Percentiles rank a stretch among this genome's conserved stretches.
Evolutionary conservation across 2,329 filamentous ascomycete genomes (phyloP).

Genomic region (Trichoderma koningiopsis): DNA sequence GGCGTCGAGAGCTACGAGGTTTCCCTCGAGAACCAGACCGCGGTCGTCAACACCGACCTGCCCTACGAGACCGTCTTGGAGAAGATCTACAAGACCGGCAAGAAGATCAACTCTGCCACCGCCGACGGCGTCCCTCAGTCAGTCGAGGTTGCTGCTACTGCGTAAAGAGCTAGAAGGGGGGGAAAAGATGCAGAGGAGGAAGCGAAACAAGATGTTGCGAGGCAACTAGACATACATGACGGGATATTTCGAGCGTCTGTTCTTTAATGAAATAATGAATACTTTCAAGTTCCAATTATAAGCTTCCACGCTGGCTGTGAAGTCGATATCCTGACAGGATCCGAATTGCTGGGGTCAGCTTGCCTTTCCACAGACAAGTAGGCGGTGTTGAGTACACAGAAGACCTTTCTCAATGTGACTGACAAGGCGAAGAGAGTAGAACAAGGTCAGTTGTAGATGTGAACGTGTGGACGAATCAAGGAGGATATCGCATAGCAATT

Average conservation of each 20-base stretch:
- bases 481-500: neutral
- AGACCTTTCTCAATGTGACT: neutral
- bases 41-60: conserved; percentile 71
- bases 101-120: conserved; percentile 79
- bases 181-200: neutral
- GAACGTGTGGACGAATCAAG: neutral
- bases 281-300: neutral
- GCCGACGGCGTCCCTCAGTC: conserved; percentile 65
- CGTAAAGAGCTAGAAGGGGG: conserved; percentile 30
- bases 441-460: neutral
- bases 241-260: neutral
- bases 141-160: conserved; percentile 47
- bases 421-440: neutral
- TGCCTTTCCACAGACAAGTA: neutral
- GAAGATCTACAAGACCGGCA: conserved; percentile 94
- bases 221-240: neutral
- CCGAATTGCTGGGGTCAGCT: neutral
- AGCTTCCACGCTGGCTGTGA: neutral
- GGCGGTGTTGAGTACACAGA: neutral
- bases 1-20: conserved; percentile 87
- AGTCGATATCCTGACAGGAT: neutral
- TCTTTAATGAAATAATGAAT: conserved; percentile 18
- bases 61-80: conserved; percentile 79
- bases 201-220: neutral
- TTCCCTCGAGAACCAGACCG: conserved; percentile 82